Evolutionary conservation across 768 basidiomycete species (phyloP), one percentile per base, ranked within the genome.

Genomic region (Psilocybe cubensis): DNA sequence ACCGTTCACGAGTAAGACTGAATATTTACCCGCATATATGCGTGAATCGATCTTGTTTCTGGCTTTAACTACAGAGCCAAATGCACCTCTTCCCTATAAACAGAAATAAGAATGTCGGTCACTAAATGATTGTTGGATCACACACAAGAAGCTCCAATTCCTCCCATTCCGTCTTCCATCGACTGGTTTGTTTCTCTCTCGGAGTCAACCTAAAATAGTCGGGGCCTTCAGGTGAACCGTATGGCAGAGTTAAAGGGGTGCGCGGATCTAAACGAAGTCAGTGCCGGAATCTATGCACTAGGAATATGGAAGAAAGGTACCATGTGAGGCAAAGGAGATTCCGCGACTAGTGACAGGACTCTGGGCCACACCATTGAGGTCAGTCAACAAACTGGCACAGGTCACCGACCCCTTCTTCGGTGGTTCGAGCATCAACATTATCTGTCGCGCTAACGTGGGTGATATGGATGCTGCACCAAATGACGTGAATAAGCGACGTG

Each of bases 121-220:
- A 23, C 52, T 4, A 4, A 11, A 20, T 3, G 54, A 45, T 25
- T 56, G 24, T 14, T 17, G 42, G 8, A 29, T 21, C 18, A 65
- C 79, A 31, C 65, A 88, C 93, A 66, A 96, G 67, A 28, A 94
- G 77, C 67, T 96, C 95, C 8, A 97, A 74, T 68, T 96, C 94
- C 66, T 96, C 93, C 87, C 92, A 98, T 63, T 98, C 95, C 52
- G 92, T 89, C 65, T 92, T 91, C 86, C 94, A 98, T 57, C 95
- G 76, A 64, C 93, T 95, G 2, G 81, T 70, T 14, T 86, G 84
- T 27, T 83, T 78, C 24, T 80, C 69, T 23, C 71, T 70, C 11
- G 67, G 62, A 3, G 81, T 77, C 59, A 71, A 65, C 45, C 74
- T 72, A 68, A 87, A 86, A 67, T 87, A 89, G 40, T 87, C 88